A percentile compares a stretch with the other conserved stretches of the same genome.
These are phyloP conservation scores for Lachnellula occidentalis DNA, from an alignment of 2,329 filamentous ascomycete genomes.

Conservation along the genomic window DNA sequence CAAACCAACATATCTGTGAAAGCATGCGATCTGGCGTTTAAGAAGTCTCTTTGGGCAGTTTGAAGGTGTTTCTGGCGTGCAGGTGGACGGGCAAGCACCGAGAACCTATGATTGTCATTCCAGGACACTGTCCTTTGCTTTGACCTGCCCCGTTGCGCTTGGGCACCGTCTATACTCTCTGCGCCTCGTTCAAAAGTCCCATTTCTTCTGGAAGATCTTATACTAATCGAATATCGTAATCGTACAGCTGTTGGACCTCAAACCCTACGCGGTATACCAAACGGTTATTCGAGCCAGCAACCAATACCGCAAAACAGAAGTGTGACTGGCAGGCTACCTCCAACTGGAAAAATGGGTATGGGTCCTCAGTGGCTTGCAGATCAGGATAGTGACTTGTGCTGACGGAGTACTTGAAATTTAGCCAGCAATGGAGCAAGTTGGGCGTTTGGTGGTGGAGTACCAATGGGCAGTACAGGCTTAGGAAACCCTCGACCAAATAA, in stretches of 20 bases:
- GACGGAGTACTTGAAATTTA: constrained; percentile 27
- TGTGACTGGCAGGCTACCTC: constrained; percentile 55
- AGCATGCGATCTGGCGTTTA: not conserved
- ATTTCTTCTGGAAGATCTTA: not conserved
- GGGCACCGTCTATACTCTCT: not conserved
- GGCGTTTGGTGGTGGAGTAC: constrained; percentile 57
- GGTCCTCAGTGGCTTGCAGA: constrained; percentile 3
- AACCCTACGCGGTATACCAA: constrained; percentile 56
- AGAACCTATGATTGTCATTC: too few relatives aligned
- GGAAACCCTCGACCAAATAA: constrained; percentile 49
- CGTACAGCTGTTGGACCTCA: constrained; percentile 47
- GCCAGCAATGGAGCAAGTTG: constrained; percentile 41
- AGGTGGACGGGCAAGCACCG: too few relatives aligned
- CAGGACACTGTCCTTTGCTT: not conserved
- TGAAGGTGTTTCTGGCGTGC: not conserved
- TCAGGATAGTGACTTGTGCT: constrained; percentile 12
- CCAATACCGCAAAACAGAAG: constrained; percentile 50
- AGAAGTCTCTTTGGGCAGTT: not conserved
- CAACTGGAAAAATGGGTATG: constrained; percentile 61
- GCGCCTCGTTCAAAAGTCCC: not conserved
- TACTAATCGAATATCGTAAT: constrained; percentile 16
- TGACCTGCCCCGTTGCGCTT: not conserved
- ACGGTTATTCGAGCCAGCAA: constrained; percentile 54
- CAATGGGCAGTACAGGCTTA: constrained; percentile 52
- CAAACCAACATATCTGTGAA: not conserved